Percentiles rank a stretch among this genome's conserved stretches.
Conservation (phyloP, 2,329 filamentous ascomycete genomes). For the Pestalotiopsis sp. region DNA sequence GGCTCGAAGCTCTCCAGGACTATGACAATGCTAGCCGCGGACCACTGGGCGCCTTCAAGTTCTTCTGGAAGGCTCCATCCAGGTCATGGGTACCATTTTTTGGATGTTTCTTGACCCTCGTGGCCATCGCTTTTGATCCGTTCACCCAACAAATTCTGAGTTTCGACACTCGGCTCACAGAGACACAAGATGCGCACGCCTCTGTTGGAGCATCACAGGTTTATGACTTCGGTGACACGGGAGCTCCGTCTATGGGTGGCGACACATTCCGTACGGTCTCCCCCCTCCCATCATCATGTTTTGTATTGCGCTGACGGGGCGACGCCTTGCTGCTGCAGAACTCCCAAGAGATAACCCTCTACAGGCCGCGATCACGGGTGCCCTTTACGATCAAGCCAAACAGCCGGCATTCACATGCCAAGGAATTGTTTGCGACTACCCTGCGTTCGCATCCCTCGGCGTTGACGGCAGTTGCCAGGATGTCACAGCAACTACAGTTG, state of each 20-base stretch:
- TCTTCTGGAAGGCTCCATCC: background rate
- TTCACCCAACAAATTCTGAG: constrained; percentile 1
- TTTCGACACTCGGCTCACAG: background rate
- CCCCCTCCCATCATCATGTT: background rate
- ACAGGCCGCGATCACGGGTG: background rate
- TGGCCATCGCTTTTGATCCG: background rate
- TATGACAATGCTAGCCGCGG: constrained; percentile 6
- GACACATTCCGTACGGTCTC: background rate
- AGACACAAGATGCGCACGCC: background rate
- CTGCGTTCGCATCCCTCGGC: background rate
- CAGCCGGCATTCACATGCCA: background rate
- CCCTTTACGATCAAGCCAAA: background rate
- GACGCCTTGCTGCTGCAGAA: background rate
- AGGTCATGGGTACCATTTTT: background rate
- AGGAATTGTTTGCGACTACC: background rate
- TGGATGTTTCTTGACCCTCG: background rate
- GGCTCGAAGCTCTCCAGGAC: background rate
- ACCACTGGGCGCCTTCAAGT: background rate
- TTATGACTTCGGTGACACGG: background rate
- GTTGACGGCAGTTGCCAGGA: background rate
- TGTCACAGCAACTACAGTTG: background rate
- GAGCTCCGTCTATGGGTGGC: background rate
- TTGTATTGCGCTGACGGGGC: background rate
- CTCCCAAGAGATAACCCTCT: constrained; percentile 1
- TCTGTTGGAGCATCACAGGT: background rate